A percentile compares a stretch with the other conserved stretches of the same genome.
phyloP scores from a whole-genome alignment of 2,329 filamentous ascomycete species.

The Arthrobotrys pseudoclavata region DNA sequence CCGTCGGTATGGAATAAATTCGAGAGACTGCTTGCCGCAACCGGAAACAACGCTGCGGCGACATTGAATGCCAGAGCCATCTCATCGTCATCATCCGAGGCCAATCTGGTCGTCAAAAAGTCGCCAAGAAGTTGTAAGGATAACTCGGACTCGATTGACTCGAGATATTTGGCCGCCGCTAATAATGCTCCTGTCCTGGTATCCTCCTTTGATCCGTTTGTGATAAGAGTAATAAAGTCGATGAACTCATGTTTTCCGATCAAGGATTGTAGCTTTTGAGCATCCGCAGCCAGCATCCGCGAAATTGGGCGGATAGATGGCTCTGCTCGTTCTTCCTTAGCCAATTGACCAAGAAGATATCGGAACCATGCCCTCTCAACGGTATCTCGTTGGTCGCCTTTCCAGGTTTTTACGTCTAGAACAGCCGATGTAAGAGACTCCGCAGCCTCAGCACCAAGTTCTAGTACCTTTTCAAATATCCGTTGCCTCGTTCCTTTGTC shows the following conservation, averaged over 20 bases:
- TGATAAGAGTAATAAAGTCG: slow-evolving; percentile 60
- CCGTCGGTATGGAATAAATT: slow-evolving; percentile 88
- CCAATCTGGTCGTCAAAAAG: slow-evolving; percentile 77
- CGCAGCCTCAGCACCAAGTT: slow-evolving; percentile 60
- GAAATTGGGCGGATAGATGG: slow-evolving; percentile 60
- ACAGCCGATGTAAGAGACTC: slow-evolving; percentile 61
- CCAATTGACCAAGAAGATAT: slow-evolving; percentile 56
- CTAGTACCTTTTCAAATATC: slow-evolving; percentile 46
- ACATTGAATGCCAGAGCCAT: slow-evolving; percentile 93
- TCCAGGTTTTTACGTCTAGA: slow-evolving; percentile 61
- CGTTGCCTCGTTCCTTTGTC: slow-evolving; percentile 36
- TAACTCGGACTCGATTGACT: slow-evolving; percentile 58
- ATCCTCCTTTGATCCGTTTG: slow-evolving; percentile 59
- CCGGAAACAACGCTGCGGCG: slow-evolving; percentile 87
- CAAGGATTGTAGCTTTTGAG: slow-evolving; percentile 59
- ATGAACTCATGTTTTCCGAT: slow-evolving; percentile 61
- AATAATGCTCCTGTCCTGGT: slow-evolving; percentile 62
- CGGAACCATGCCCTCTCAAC: slow-evolving; percentile 61
- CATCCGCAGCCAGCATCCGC: slow-evolving; percentile 60
- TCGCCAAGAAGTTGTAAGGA: slow-evolving; percentile 61
- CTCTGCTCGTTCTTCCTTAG: slow-evolving; percentile 29
- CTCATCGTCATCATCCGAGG: slow-evolving; percentile 83
- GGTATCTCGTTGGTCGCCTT: slow-evolving; percentile 48
- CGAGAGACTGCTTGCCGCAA: slow-evolving; percentile 70
- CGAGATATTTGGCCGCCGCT: slow-evolving; percentile 62